These are phyloP conservation scores for Mortierella sp. DNA, from an alignment of 371 early-diverging fungal genomes.

Conservation along the genomic window DNA sequence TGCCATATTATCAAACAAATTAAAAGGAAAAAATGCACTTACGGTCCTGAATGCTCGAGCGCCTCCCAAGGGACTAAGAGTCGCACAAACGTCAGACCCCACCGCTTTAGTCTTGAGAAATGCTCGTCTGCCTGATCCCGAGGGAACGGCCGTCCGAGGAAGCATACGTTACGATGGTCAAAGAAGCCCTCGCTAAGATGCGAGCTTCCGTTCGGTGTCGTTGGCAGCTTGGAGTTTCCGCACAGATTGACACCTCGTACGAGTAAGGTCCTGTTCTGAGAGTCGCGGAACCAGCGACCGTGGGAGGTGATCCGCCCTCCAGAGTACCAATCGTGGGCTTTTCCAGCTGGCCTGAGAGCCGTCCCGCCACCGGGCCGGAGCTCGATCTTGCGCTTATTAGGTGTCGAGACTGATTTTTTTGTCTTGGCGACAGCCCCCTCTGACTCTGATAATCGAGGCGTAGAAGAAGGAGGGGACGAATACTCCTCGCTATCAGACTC, in stretches of 20 bases:
- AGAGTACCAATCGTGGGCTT: constrained; percentile 54
- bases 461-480: constrained; percentile 5
- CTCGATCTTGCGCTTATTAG: constrained; percentile 8
- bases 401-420: neutral
- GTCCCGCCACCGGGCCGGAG: constrained; percentile 28
- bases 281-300: constrained; percentile 66
- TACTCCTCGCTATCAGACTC: constrained; percentile 15
- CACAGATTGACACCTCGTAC: constrained; percentile 76
- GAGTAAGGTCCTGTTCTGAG: constrained; percentile 61
- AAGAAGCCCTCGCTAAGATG: constrained; percentile 71
- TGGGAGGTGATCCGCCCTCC: constrained; percentile 51
- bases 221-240: constrained; percentile 74
- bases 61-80: constrained; percentile 87
- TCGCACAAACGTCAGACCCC: constrained; percentile 86
- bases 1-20: neutral
- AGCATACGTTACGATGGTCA: constrained; percentile 72
- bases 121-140: constrained; percentile 81
- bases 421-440: constrained; percentile 8
- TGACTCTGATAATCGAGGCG: constrained; percentile 17
- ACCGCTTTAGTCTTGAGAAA: constrained; percentile 73
- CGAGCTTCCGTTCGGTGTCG: constrained; percentile 64
- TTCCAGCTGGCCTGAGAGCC: constrained; percentile 35
- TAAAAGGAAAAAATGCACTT: constrained; percentile 14
- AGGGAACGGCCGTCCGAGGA: constrained; percentile 82
- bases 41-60: constrained; percentile 75